Base-by-base conservation (phyloP, 2,329 filamentous ascomycete species). In the Claviceps sp. region DNA sequence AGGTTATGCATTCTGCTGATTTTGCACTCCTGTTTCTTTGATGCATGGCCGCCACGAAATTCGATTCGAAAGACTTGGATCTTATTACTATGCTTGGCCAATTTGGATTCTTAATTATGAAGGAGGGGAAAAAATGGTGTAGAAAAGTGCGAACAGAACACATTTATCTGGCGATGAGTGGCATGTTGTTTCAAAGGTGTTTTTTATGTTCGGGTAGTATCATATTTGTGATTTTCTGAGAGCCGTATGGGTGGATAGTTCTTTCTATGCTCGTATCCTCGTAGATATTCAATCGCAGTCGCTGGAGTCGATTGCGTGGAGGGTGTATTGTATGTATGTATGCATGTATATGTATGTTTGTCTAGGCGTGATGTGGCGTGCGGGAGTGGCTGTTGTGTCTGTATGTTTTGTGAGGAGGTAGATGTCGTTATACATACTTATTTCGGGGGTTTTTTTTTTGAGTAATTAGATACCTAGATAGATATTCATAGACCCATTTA, bases 221-320 rank as follows among this genome's bases (percentile, higher is more conserved):
- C 42, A 38, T 50, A n/a, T 52, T 47, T 24, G 51, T 22, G 40
- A 50, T 34, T 45, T 40, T 1, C 11, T 37, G 30, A 11, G 30
- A 34, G 30, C 30, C 30, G 4, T 34, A 1, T 11, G 14, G 37
- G 46, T 17, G 14, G 14, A 34, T 22, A 4, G 8, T 34, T 17
- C 43, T 16, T 5, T 50, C 16, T 10, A 11, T 5, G 38, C 30
- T 8, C 7, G 17, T 16, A 10, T 41, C 3, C 16, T n/a, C 39
- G 39, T 17, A 38, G 30, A 22, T 45, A 24, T 30, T 47, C n/a
- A 44, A 52, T 24, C 10, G 47, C 51, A 50, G 38, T 47, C 47
- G 47, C 45, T 49, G 52, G 52, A 51, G n/a, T 52, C 50, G 50
- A 51, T 46, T 52, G 52, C 50, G 50, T 49, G 46, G 41, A 26